Evolutionary conservation across 768 basidiomycete species (phyloP).

Genomic region (Cystofilobasidium capitatum): DNA sequence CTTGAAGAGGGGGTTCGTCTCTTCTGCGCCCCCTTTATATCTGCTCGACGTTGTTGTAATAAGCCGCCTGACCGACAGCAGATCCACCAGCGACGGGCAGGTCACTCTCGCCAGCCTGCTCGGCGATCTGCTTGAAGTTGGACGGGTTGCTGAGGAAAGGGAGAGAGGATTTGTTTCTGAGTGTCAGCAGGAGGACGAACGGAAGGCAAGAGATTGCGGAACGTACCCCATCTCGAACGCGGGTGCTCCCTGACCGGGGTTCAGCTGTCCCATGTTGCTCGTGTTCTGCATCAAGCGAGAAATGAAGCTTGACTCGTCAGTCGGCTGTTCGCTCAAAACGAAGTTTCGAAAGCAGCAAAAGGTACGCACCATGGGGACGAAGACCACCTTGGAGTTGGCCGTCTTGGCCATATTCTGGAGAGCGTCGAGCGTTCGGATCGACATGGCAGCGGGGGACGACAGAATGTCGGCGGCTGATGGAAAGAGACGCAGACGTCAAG

Average conservation of each 20-base stretch:
- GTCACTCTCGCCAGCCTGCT: conserved; percentile 52
- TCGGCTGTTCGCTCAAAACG: background rate
- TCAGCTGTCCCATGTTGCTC: background rate
- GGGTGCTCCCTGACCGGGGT: background rate
- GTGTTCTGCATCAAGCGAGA: background rate
- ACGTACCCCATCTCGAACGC: background rate
- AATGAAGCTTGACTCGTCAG: background rate
- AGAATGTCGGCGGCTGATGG: conserved; percentile 72
- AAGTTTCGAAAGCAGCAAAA: no score
- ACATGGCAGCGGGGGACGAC: conserved; percentile 92
- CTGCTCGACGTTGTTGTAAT: background rate
- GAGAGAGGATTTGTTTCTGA: background rate
- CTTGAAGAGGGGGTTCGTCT: no score
- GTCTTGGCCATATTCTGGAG: conserved; percentile 90
- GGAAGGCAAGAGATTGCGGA: background rate
- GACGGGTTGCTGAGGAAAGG: background rate
- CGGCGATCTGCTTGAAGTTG: conserved; percentile 45
- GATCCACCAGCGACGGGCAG: conserved; percentile 44
- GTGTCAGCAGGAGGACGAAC: background rate
- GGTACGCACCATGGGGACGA: conserved; percentile 47
- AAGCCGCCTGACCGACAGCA: background rate
- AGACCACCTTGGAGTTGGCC: conserved; percentile 80
- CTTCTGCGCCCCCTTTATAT: background rate
- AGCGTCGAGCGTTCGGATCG: conserved; percentile 92
- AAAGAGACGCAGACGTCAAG: background rate